A percentile compares a stretch with the other conserved stretches of the same genome.
These are phyloP conservation scores for Lyophyllum atratum DNA, from an alignment of 768 basidiomycete species.

Conservation along the genomic window DNA sequence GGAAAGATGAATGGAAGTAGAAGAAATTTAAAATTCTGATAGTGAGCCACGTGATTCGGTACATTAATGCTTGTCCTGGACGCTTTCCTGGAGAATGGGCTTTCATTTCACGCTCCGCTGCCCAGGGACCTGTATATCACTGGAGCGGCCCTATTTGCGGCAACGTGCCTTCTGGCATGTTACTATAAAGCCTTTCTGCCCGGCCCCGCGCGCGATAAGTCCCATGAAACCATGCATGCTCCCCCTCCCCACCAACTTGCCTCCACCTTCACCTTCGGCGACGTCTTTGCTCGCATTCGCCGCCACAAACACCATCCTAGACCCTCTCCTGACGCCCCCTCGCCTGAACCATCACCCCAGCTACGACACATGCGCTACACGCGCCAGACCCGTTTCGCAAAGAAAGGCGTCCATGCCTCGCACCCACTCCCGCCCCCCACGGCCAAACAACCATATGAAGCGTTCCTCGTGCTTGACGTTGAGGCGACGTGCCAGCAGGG, in stretches of 20 bases:
- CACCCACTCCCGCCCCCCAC: conserved; percentile 12
- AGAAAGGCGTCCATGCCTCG: conserved; percentile 13
- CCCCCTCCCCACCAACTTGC: neutral
- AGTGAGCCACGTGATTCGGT: conserved; percentile 18
- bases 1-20: conserved; percentile 9
- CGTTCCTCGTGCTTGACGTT: conserved; percentile 86
- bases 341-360: neutral
- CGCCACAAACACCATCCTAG: conserved; percentile 4
- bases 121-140: conserved; percentile 17
- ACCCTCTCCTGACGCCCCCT: neutral
- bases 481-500: conserved; percentile 81
- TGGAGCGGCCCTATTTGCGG: conserved; percentile 16
- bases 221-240: neutral
- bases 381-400: conserved; percentile 13
- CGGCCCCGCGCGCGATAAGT: conserved; percentile 8
- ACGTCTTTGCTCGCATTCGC: conserved; percentile 11
- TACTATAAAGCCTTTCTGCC: conserved; percentile 23
- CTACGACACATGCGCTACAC: conserved; percentile 12
- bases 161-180: conserved; percentile 31
- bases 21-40: conserved; percentile 2
- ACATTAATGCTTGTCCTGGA: conserved; percentile 14
- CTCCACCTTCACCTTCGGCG: neutral
- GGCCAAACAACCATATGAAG: conserved; percentile 59
- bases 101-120: neutral
- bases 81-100: conserved; percentile 1